A percentile compares a stretch with the other conserved stretches of the same genome.
Evolutionary conservation across 495 filamentous ascomycete species (phyloP).

Genomic region (Talaromyces stipitatus): DNA sequence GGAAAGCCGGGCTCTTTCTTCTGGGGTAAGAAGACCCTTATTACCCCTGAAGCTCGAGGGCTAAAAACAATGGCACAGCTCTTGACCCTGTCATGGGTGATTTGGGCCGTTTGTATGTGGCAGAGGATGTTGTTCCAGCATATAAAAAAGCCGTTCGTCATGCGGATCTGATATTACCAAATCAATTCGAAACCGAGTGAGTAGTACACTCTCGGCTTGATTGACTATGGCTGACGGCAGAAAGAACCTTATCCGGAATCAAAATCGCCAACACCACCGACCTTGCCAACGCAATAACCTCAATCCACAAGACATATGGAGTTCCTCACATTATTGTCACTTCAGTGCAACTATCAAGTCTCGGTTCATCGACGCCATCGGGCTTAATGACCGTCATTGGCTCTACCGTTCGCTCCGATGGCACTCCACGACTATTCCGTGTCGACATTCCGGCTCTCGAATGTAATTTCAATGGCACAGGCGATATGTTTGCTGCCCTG

Average conservation of each 20-base stretch:
- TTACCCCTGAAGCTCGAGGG: not conserved
- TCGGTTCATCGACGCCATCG: conserved; percentile 30
- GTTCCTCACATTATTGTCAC: conserved; percentile 92
- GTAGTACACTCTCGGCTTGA: conserved; percentile 12
- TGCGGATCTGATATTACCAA: conserved; percentile 89
- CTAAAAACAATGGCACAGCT: conserved; percentile 35
- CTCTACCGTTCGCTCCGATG: conserved; percentile 56
- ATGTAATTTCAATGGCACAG: conserved; percentile 90
- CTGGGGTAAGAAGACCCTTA: conserved; percentile 55
- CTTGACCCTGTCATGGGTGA: conserved; percentile 98
- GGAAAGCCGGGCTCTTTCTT: conserved; percentile 74
- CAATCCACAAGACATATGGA: conserved; percentile 66
- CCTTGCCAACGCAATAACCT: conserved; percentile 63
- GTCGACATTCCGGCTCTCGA: conserved; percentile 80
- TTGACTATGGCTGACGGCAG: not conserved
- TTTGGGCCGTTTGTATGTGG: conserved; percentile 83
- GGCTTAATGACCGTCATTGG: conserved; percentile 67
- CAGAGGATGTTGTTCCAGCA: conserved; percentile 79
- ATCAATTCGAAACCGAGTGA: conserved; percentile 96
- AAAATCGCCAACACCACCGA: conserved; percentile 70
- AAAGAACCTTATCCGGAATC: conserved; percentile 69
- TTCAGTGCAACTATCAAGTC: conserved; percentile 54
- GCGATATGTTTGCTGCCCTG: conserved; percentile 96
- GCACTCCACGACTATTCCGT: conserved; percentile 67
- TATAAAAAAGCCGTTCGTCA: conserved; percentile 71